phyloP scores from a whole-genome alignment of 2,329 filamentous ascomycete genomes.

The Xylariaceae sp. region DNA sequence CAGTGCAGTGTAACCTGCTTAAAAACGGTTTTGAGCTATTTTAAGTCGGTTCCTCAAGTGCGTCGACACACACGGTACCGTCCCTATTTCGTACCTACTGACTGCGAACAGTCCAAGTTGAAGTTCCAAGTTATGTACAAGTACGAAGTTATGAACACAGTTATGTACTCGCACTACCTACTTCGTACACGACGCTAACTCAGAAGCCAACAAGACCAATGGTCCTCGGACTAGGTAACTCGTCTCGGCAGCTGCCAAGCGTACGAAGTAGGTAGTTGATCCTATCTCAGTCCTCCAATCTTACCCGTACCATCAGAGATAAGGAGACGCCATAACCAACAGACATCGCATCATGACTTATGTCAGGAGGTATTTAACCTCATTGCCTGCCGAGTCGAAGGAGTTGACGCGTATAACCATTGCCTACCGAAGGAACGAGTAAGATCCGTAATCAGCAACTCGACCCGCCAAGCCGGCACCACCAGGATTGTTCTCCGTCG shows the following conservation, averaged over 20 bases:
- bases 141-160: background rate
- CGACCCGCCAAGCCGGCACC: background rate
- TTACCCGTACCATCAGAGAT: background rate
- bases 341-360: no score
- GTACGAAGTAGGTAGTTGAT: background rate
- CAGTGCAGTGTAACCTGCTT: background rate
- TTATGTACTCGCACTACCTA: background rate
- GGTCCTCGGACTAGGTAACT: background rate
- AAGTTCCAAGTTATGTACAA: no score
- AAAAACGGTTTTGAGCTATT: background rate
- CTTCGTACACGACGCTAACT: no score
- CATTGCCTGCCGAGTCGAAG: no score
- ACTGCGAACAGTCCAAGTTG: no score
- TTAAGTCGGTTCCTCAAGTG: background rate
- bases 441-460: background rate
- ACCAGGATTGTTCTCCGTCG: background rate
- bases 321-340: background rate
- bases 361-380: no score
- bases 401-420: no score
- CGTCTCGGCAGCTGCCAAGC: background rate
- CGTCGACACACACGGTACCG: background rate
- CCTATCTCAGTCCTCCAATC: background rate
- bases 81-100: no score
- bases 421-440: no score
- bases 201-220: no score